Conservation (phyloP, 2,329 filamentous ascomycete species). For the Madurella mycetomatis region DNA sequence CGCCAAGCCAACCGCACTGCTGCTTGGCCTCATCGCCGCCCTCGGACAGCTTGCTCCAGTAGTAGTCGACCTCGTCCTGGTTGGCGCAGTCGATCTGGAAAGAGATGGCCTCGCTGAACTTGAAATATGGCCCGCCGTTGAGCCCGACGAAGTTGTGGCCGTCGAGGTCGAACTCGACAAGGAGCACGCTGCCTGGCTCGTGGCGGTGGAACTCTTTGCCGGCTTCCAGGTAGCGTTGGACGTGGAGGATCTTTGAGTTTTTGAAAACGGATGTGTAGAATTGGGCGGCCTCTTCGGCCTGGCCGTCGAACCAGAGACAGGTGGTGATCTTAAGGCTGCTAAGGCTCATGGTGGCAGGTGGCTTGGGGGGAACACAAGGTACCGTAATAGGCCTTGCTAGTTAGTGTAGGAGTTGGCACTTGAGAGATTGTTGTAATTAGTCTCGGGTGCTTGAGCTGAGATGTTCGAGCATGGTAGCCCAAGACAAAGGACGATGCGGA, state of each 20-base stretch:
- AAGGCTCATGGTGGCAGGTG: neutral
- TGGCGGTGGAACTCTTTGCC: constrained; percentile 31
- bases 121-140: constrained; percentile 41
- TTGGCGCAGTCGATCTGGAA: constrained; percentile 42
- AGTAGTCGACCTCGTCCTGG: constrained; percentile 45
- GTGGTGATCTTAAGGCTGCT: constrained; percentile 24
- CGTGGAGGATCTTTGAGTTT: constrained; percentile 34
- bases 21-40: constrained; percentile 36
- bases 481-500: no score
- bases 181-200: constrained; percentile 31
- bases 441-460: no score
- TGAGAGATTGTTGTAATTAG: neutral
- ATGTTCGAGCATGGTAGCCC: no score
- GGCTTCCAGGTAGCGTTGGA: constrained; percentile 29
- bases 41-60: constrained; percentile 40
- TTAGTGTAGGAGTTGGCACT: no score
- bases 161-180: constrained; percentile 37
- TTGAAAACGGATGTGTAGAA: constrained; percentile 40
- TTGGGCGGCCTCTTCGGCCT: constrained; percentile 40
- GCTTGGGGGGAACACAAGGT: neutral
- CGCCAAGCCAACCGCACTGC: constrained; percentile 43
- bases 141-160: constrained; percentile 39
- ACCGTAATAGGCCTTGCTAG: no score
- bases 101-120: constrained; percentile 38
- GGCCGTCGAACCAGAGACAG: constrained; percentile 40